A percentile compares a stretch with the other conserved stretches of the same genome.
Evolutionary conservation across 202 grass and related monocot species (phyloP).

Genomic region (Digitaria exilis): DNA sequence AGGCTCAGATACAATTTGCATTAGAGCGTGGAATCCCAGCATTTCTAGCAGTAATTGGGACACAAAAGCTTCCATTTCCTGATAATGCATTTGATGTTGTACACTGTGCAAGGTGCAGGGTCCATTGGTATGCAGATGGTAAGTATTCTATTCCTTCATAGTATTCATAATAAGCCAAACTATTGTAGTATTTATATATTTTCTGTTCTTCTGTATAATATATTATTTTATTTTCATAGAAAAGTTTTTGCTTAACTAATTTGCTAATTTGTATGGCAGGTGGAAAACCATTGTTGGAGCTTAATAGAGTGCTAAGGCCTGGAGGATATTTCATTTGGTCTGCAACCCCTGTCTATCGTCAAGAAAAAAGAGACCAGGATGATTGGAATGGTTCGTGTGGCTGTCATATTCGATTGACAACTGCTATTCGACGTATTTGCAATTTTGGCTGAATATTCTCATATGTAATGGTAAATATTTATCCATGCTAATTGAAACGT

Average conservation of each 20-base stretch:
- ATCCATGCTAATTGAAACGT: conserved; percentile 17
- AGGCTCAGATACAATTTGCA: conserved; percentile 97
- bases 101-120: conserved; percentile 91
- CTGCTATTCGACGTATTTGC: background rate
- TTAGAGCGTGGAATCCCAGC: conserved; percentile 92
- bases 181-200: background rate
- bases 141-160: conserved; percentile 25
- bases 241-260: conserved; percentile 9
- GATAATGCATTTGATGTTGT: conserved; percentile 86
- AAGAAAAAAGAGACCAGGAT: conserved; percentile 71
- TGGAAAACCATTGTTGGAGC: conserved; percentile 84
- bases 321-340: conserved; percentile 95
- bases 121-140: conserved; percentile 85
- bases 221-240: background rate
- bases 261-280: conserved; percentile 52
- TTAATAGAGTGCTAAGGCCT: conserved; percentile 90
- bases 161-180: conserved; percentile 2
- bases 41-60: conserved; percentile 83
- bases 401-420: background rate
- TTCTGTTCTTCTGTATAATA: background rate
- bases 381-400: conserved; percentile 78
- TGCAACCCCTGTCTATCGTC: conserved; percentile 93
- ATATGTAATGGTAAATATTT: conserved; percentile 5
- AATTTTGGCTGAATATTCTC: background rate
- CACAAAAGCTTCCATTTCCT: conserved; percentile 83